Evolutionary conservation across 495 filamentous ascomycete genomes (phyloP).

Genomic region (Penicillium flavigenum): DNA sequence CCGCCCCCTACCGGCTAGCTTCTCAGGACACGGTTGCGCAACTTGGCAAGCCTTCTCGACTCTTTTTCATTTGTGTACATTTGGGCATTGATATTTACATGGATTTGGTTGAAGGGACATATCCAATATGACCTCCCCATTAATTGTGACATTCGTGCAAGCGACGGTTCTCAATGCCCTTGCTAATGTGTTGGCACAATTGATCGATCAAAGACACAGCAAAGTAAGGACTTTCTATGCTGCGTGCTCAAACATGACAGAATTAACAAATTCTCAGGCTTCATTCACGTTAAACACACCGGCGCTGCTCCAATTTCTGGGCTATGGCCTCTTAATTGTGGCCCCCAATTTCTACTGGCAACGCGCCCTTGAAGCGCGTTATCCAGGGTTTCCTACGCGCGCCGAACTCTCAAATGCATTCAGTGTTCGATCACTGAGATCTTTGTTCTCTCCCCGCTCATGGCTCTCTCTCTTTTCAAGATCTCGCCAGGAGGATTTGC

Average conservation of each 20-base stretch:
- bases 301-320: slow-evolving; percentile 72
- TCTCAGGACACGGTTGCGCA: slow-evolving; percentile 35
- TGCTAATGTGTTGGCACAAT: slow-evolving; percentile 24
- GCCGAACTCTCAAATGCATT: slow-evolving; percentile 23
- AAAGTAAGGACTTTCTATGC: slow-evolving; percentile 47
- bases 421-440: slow-evolving; percentile 15
- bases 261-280: slow-evolving; percentile 12
- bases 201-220: slow-evolving; percentile 5
- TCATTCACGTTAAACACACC: slow-evolving; percentile 55
- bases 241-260: background rate
- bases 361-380: slow-evolving; percentile 53
- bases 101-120: background rate
- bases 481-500: slow-evolving; percentile 31
- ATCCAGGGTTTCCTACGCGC: slow-evolving; percentile 47
- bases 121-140: slow-evolving; percentile 44
- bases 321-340: slow-evolving; percentile 71
- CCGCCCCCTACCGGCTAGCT: background rate
- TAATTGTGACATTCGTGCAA: slow-evolving; percentile 67
- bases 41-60: slow-evolving; percentile 23
- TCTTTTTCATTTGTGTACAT: background rate
- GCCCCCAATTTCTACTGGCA: slow-evolving; percentile 92
- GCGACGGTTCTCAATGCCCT: slow-evolving; percentile 63
- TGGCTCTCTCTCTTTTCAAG: slow-evolving; percentile 35
- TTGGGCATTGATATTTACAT: background rate
- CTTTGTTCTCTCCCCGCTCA: slow-evolving; percentile 39